phyloP scores from a whole-genome alignment of 2,329 filamentous ascomycete species.

The Didymella keratinophila region DNA sequence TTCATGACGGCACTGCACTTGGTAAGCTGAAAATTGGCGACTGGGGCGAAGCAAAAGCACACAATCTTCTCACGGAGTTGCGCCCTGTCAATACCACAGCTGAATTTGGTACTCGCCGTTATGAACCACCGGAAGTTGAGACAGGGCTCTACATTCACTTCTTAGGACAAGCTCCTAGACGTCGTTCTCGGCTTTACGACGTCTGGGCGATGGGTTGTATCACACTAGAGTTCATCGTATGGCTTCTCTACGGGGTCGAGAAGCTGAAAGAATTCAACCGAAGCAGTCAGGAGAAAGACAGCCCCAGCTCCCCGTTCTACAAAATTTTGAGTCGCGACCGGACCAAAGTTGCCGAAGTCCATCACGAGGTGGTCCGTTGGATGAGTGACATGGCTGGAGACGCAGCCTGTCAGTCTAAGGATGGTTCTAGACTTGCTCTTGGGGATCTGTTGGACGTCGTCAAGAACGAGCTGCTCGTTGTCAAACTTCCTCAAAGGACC shows the following conservation, averaged over 20 bases:
- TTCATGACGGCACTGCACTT: background rate
- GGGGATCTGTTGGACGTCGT: no score
- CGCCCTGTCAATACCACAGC: background rate
- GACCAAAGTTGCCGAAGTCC: background rate
- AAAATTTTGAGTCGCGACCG: background rate
- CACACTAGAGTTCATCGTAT: conserved; percentile 31
- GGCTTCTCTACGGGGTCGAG: conserved; percentile 29
- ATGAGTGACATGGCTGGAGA: no score
- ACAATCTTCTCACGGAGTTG: background rate
- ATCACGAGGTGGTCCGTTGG: no score
- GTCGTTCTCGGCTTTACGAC: conserved; percentile 29
- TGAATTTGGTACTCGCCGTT: background rate
- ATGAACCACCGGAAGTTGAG: conserved; percentile 1
- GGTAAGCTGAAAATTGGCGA: conserved; percentile 1
- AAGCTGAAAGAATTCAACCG: background rate
- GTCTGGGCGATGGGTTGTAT: conserved; percentile 40
- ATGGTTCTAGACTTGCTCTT: no score
- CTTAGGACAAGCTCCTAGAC: background rate
- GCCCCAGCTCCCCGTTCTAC: no score
- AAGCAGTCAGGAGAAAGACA: no score
- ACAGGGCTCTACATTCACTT: background rate
- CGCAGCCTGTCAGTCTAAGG: no score
- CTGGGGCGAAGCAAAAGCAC: background rate
- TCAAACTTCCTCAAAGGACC: no score
- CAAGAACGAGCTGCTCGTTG: no score